A percentile compares a stretch with the other conserved stretches of the same genome.
phyloP scores from a whole-genome alignment of 202 grass and related monocot species.

The Bolboschoenoplectus hybrid region DNA sequence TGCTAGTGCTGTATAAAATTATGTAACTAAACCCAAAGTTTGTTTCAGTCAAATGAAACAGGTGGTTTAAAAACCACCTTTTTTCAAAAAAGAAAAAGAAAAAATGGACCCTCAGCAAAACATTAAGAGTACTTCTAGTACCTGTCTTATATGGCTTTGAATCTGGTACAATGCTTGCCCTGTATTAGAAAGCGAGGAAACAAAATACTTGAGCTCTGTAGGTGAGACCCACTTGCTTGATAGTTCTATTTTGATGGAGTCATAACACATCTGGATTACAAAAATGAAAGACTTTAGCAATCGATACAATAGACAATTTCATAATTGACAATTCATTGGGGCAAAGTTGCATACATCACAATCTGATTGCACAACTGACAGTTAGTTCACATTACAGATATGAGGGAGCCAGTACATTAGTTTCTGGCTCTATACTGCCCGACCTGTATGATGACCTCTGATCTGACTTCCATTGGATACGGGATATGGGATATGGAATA shows the following conservation, averaged over 20 bases:
- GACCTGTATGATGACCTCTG: neutral
- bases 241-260: constrained; percentile 48
- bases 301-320: neutral
- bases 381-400: constrained; percentile 1
- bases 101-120: neutral
- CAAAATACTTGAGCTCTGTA: constrained; percentile 67
- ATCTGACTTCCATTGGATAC: neutral
- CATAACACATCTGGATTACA: constrained; percentile 61
- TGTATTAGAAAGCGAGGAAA: constrained; percentile 57
- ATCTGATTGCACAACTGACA: neutral
- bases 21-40: no score
- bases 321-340: neutral
- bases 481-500: neutral
- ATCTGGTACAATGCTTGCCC: constrained; percentile 62
- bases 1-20: no score
- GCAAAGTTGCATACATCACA: neutral
- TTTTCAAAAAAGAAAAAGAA: no score
- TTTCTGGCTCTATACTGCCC: neutral
- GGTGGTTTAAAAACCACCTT: no score
- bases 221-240: constrained; percentile 61
- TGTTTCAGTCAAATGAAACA: no score
- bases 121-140: constrained; percentile 35
- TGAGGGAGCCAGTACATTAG: neutral
- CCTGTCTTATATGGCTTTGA: constrained; percentile 57
- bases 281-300: constrained; percentile 2